phyloP scores from a whole-genome alignment of 371 early-diverging fungal genomes.

The Rhizopus sp. region DNA sequence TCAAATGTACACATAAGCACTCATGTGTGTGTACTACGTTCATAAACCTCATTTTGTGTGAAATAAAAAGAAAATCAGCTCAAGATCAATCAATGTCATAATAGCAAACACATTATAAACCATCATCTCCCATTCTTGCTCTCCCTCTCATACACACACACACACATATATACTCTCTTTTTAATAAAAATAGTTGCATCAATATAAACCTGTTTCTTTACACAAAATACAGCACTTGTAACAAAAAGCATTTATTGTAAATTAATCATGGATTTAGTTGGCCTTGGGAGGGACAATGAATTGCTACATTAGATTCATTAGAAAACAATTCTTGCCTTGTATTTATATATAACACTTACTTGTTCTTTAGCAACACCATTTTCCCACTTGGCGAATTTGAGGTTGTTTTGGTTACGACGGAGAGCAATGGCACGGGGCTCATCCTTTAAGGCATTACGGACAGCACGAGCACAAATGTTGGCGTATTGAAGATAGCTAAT shows the following conservation, averaged over 20 bases:
- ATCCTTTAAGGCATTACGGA: slow-evolving; percentile 84
- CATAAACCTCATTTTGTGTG: too few relatives aligned
- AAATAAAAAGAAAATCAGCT: too few relatives aligned
- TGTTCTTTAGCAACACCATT: slow-evolving; percentile 74
- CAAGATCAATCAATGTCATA: too few relatives aligned
- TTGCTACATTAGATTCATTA: slow-evolving; percentile 22
- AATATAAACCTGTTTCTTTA: too few relatives aligned
- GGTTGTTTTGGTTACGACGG: slow-evolving; percentile 75
- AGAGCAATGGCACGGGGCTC: slow-evolving; percentile 69
- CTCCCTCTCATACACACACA: too few relatives aligned
- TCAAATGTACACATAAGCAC: too few relatives aligned
- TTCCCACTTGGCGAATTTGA: slow-evolving; percentile 83
- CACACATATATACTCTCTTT: too few relatives aligned
- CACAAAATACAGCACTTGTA: not conserved
- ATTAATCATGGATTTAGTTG: slow-evolving; percentile 4
- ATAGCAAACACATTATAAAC: too few relatives aligned
- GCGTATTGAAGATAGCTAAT: slow-evolving; percentile 86
- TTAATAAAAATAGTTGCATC: too few relatives aligned
- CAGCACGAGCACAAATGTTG: slow-evolving; percentile 82
- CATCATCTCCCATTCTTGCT: too few relatives aligned
- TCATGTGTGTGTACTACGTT: too few relatives aligned
- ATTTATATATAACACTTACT: slow-evolving; percentile 34
- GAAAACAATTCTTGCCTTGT: slow-evolving; percentile 2
- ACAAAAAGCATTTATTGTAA: slow-evolving; percentile 1
- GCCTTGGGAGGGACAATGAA: slow-evolving; percentile 32